Base-by-base conservation (phyloP, 164 flowering plant genomes). In the Vitis amurensis region DNA sequence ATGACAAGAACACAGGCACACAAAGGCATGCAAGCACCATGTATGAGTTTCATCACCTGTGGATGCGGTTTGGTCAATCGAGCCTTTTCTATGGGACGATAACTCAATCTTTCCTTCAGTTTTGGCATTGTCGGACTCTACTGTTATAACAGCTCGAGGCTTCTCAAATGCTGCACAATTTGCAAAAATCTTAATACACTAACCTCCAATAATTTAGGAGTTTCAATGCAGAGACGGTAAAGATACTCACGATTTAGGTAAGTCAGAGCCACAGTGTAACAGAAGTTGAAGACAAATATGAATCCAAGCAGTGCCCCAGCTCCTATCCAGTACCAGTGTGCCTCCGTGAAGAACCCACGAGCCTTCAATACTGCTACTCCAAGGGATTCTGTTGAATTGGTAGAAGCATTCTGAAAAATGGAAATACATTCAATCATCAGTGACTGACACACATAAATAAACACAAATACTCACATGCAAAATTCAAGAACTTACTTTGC, bases 211-310 rank as follows among this genome's bases (percentile, higher is more conserved):
- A 19, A 11, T 65, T 6, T 8, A 37, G 23, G 13, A 30, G 29
- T 7, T 15, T 14, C 0, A 64, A 4, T 15, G 3, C n/a, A 19
- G 7, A 11, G 30, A 63, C 19, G 31, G 11, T 50, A 13, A 11
- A 55, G 52, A 63, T n/a, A 70, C 84, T 50, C 44, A 81, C 84
- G 79, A 44, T 69, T 61, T 27, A 81, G 77, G 68, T 31, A 78
- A 55, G 77, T 60, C 7, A 81, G 79, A 62, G 79, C 73, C 47
- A 68, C 12, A 15, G 64, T 55, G 55, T 49, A 75, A 23, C 30
- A 48, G 9, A 65, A 13, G 64, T 81, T 81, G 79, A 75, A 78
- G 7, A 17, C 19, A 17, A 17, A 17, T 17, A 17, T n/a, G n/a
- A n/a, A n/a, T n/a, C n/a, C n/a, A n/a, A n/a, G n/a, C n/a, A n/a